Evolutionary conservation across 352 stramenopile species (phyloP).

Genomic region (Globisporangium mamillatum): DNA sequence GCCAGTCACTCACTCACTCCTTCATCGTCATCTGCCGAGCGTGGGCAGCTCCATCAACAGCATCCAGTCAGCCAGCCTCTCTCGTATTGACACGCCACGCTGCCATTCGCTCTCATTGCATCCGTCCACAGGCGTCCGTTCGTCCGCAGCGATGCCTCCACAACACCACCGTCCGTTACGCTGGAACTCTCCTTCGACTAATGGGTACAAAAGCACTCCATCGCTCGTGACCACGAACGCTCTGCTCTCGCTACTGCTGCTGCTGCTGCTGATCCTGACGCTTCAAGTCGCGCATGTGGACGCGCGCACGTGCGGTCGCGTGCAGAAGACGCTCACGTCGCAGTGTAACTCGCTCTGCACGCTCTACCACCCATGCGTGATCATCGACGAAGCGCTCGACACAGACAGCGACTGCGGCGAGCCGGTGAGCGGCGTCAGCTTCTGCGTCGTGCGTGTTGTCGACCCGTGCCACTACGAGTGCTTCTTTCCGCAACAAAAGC

Average conservation of each 20-base stretch:
- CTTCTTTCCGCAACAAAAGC: conserved; percentile 20
- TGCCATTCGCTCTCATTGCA: too few species aligned
- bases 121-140: too few species aligned
- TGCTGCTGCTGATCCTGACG: not conserved
- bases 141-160: too few species aligned
- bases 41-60: too few species aligned
- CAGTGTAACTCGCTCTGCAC: conserved; percentile 15
- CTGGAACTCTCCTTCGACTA: too few species aligned
- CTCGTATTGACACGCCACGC: too few species aligned
- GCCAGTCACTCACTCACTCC: too few species aligned
- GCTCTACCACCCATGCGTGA: conserved; percentile 17
- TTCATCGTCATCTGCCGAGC: too few species aligned
- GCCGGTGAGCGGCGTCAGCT: conserved; percentile 11
- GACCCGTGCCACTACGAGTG: conserved; percentile 47
- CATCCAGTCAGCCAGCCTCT: too few species aligned
- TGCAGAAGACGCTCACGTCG: conserved; percentile 16
- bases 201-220: too few species aligned
- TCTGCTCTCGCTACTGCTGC: not conserved
- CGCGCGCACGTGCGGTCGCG: conserved; percentile 4
- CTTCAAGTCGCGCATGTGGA: not conserved
- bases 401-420: conserved; percentile 3
- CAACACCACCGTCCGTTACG: too few species aligned
- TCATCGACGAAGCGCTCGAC: conserved; percentile 11
- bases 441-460: conserved; percentile 18
- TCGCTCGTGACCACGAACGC: too few species aligned